Conservation (phyloP, 306 rosid genomes). For the Cyclanthera cordifolia region DNA sequence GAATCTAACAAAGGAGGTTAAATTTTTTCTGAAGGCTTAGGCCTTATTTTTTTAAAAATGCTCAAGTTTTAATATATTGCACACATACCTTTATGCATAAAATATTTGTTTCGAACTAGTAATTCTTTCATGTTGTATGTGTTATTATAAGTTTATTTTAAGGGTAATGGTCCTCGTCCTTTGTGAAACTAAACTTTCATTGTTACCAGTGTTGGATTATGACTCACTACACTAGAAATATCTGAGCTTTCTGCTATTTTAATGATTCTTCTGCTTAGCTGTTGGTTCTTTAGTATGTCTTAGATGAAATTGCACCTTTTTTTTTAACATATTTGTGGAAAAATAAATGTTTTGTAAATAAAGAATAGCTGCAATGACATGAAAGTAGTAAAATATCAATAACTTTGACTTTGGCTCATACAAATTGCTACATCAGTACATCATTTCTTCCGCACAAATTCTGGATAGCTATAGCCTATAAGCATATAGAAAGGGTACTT, state of each 20-base stretch:
- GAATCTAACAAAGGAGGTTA: neutral
- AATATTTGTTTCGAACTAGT: neutral
- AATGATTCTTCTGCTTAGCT: neutral
- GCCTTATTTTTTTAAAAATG: too few relatives aligned
- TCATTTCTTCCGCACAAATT: neutral
- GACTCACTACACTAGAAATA: neutral
- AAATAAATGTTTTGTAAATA: neutral
- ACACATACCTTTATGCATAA: neutral
- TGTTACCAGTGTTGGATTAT: neutral
- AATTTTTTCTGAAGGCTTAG: neutral
- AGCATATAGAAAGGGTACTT: neutral
- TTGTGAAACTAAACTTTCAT: neutral
- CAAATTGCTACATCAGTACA: neutral
- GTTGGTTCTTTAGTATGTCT: neutral
- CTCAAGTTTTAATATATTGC: neutral
- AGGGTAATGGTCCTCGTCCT: neutral
- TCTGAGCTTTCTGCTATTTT: neutral
- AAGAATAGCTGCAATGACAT: too few relatives aligned
- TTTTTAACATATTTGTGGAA: neutral
- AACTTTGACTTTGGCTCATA: neutral
- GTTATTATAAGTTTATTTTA: neutral
- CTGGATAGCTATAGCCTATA: neutral
- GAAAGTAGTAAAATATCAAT: conserved; percentile 4
- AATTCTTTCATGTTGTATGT: neutral
- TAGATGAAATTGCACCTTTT: neutral